Evolutionary conservation across 768 basidiomycete genomes (phyloP), one percentile per base, ranked within the genome.

Genomic region (Lanmaoa pseudosensibilis): DNA sequence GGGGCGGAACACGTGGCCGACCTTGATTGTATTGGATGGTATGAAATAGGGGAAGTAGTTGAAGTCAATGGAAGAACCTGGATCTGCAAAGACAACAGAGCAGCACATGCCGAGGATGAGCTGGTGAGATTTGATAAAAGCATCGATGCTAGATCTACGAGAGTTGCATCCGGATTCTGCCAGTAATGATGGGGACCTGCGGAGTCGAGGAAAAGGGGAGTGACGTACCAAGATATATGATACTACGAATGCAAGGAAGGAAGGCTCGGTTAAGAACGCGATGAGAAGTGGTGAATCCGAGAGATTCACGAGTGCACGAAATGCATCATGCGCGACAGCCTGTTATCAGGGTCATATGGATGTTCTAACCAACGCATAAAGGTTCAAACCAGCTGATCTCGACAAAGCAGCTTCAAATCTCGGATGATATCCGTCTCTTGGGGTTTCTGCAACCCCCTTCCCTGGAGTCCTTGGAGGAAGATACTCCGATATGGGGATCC

Each of bases 101-200:
- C 70, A 11, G 81, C 75, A 61, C 90, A 88, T 51, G 89, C 81
- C 0, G 81, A 73, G 2, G 89, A 78, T 43, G 90, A 86, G 5
- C 89, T 81, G 10, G 93, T 90, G 34, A 97, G 75, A 74, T 98
- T 98, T n/a, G 94, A 96, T 11, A 98, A 80, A 2, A 98, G 79
- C 96, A 98, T 98, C n/a, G 92, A 83, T 4, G 94, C 93, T 19
- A 98, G 84, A 77, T 98, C 95, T 34, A 94, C 93, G 27, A 98
- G 87, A 55, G 88, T 85, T 11, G 95, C 86, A 57, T 88, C 84
- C n/a, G 92, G 88, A 72, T 94, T 90, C 94, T 98, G 63, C 10
- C 39, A 23, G 27, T 21, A 27, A 54, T 54, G 55, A 57, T 56
- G 49, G 11, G 34, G 59, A 62, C 54, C 49, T 54, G 48, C 34